Percentiles rank a stretch among this genome's conserved stretches.
Conservation (phyloP, 2,329 filamentous ascomycete genomes). For the Podosphaera fusca region DNA sequence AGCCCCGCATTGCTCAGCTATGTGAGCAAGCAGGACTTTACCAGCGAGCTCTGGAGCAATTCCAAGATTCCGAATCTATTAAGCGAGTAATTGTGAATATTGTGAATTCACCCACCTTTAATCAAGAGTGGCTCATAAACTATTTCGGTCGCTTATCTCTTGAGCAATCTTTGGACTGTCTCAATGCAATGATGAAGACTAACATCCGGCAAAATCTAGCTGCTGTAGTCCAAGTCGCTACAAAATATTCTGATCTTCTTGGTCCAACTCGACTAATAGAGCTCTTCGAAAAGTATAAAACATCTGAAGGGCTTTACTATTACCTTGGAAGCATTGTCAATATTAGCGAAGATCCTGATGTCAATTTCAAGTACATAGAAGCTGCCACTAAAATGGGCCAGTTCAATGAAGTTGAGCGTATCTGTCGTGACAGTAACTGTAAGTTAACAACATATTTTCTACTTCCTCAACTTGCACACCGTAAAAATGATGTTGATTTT, state of each 20-base stretch:
- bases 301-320: constrained; percentile 89
- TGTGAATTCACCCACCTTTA: constrained; percentile 61
- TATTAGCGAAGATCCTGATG: constrained; percentile 79
- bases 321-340: constrained; percentile 97
- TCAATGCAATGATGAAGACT: constrained; percentile 86
- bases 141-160: constrained; percentile 92
- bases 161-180: constrained; percentile 78
- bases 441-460: constrained; percentile 2
- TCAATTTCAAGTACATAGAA: constrained; percentile 98
- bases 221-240: constrained; percentile 82
- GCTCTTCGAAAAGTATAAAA: constrained; percentile 93
- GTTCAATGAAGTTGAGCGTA: constrained; percentile 86
- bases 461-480: neutral
- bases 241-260: constrained; percentile 91
- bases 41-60: constrained; percentile 79
- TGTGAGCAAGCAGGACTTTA: constrained; percentile 82
- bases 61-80: constrained; percentile 70
- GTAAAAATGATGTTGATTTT: neutral
- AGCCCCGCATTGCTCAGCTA: constrained; percentile 62
- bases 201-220: constrained; percentile 97
- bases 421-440: constrained; percentile 75
- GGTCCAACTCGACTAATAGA: constrained; percentile 75
- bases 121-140: constrained; percentile 69
- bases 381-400: constrained; percentile 85
- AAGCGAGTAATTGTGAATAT: constrained; percentile 79